Evolutionary conservation across 1,284 basidiomycete species (phyloP), one percentile per base, ranked within the genome.

Genomic region (Inonotus obliquus): DNA sequence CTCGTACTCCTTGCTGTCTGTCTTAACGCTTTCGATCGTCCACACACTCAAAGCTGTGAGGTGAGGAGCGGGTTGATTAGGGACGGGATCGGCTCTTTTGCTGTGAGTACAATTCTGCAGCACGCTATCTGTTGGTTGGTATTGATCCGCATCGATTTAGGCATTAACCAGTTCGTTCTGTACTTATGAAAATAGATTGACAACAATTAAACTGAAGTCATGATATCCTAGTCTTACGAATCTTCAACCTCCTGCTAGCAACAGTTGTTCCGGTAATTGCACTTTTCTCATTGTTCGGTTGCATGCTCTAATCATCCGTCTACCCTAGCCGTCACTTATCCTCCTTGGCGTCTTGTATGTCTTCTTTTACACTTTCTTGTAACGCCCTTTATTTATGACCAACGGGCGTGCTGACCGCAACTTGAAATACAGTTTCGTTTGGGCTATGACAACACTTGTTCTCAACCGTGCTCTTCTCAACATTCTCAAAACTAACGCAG

Each of bases 1-100:
- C n/a, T 63, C 7, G 65, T 68, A 19, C 53, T 69, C 23, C 10
- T 49, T 7, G 35, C 64, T 29, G 66, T 65, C 7, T 47, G 52
- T 27, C 64, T 62, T 56, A 68, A 67, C 38, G 66, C 67, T 2
- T 56, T 66, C 29, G 63, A 63, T 25, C 57, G 62, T 2, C 69
- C 69, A 9, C 69, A 68, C 13, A 44, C 10, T 5, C 44, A 35
- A n/a, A 37, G 57, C 11, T 64, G 44, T 1, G 37, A 55, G 4
- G 54, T 70, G 39, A 45, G 51, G 23, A 32, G 55, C 1, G 41
- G 59, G 1, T 55, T 70, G 11, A 51, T 63, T 44, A 63, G 65
- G 19, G 67, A 69, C 39, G 68, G 69, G 21, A 60, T 69, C 32
- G 21, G 57, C 6, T 69, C 64, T 51, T 68, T 68, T 55, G 21